Evolutionary conservation across 2,329 filamentous ascomycete genomes (phyloP).

Genomic region (Colletotrichum tabaci): DNA sequence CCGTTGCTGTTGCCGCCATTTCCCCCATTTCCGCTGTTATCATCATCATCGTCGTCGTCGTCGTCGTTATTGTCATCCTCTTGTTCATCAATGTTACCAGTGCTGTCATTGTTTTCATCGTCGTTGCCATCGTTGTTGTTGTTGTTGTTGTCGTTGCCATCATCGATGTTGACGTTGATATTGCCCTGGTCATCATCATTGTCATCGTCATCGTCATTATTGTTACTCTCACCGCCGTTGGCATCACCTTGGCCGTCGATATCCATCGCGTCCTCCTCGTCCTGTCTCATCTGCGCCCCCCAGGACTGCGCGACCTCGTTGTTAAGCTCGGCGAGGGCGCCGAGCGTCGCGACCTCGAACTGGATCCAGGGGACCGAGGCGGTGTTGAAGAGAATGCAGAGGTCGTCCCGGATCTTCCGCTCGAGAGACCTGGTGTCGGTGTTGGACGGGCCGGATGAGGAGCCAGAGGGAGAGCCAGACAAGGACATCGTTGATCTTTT

Average conservation of each 20-base stretch:
- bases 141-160: too few relatives aligned
- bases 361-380: not conserved
- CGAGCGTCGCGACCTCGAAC: constrained; percentile 6
- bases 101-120: too few relatives aligned
- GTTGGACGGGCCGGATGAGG: not conserved
- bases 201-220: too few relatives aligned
- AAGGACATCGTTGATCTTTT: not conserved
- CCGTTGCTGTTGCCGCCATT: not conserved
- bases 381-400: not conserved
- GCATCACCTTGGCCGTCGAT: not conserved
- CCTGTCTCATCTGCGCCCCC: not conserved
- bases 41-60: not conserved
- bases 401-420: not conserved
- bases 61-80: not conserved
- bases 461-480: not conserved
- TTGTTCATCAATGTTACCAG: too few relatives aligned
- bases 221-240: too few relatives aligned
- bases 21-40: too few relatives aligned
- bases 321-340: constrained; percentile 2
- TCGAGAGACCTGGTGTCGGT: not conserved
- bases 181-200: too few relatives aligned
- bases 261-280: not conserved
- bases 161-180: too few relatives aligned
- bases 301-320: not conserved
- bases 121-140: too few relatives aligned